phyloP scores from a whole-genome alignment of 768 basidiomycete species.

The Suillus plorans region DNA sequence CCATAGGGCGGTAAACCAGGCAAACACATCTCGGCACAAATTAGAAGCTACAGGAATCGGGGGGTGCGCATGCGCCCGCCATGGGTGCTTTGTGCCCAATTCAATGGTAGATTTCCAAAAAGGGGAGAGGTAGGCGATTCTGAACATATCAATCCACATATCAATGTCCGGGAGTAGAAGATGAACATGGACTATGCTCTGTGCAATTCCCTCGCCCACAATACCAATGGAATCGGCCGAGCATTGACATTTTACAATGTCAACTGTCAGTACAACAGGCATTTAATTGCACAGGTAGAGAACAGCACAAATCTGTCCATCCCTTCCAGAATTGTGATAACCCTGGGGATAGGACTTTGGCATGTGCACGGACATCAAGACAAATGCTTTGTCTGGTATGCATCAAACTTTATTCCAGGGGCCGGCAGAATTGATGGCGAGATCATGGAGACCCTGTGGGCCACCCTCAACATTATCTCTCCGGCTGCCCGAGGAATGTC shows the following conservation, averaged over 20 bases:
- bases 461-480: not conserved
- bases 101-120: not conserved
- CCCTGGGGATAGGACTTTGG: not conserved
- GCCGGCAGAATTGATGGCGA: not conserved
- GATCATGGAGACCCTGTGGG: conserved; percentile 11
- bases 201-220: no score
- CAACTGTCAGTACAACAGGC: no score
- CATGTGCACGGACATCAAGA: no score
- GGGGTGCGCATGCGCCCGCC: conserved; percentile 29
- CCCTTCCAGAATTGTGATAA: conserved; percentile 1
- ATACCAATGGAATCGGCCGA: no score
- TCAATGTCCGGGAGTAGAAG: conserved; percentile 14
- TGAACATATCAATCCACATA: not conserved
- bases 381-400: not conserved
- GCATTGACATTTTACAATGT: no score
- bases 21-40: conserved; percentile 14
- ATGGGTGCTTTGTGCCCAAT: conserved; percentile 32
- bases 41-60: conserved; percentile 28
- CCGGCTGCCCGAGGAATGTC: not conserved
- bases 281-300: no score
- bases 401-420: not conserved
- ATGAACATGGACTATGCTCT: no score
- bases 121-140: conserved; percentile 21
- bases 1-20: conserved; percentile 18
- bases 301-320: not conserved